phyloP scores from a whole-genome alignment of 148 eudicot genomes.

The Chenopodium album region DNA sequence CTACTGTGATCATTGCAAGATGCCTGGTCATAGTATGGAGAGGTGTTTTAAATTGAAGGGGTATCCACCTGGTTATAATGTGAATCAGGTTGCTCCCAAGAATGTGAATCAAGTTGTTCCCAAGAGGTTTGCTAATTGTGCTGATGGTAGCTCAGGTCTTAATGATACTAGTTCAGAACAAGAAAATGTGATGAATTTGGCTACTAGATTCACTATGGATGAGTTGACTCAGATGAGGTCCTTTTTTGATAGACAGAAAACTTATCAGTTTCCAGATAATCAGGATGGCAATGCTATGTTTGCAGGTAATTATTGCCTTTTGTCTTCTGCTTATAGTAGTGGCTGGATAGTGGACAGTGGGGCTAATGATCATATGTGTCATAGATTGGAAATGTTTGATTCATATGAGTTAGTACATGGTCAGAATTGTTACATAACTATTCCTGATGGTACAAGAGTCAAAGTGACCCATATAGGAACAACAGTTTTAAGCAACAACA shows the following conservation, averaged over 20 bases:
- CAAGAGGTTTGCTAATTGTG: neutral
- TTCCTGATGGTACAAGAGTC: neutral
- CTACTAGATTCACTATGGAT: neutral
- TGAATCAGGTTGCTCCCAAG: no score
- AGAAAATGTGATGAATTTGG: fast-evolving
- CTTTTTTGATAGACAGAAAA: no score
- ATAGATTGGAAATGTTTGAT: neutral
- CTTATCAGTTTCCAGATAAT: no score
- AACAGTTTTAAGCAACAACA: no score
- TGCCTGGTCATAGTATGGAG: no score
- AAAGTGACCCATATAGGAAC: neutral
- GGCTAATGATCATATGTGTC: neutral
- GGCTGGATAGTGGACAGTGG: neutral
- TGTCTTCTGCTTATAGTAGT: neutral
- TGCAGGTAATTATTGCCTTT: neutral
- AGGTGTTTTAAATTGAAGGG: no score
- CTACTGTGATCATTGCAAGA: no score
- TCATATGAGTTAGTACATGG: neutral
- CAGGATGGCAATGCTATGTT: neutral
- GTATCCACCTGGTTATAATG: no score
- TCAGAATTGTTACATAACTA: neutral
- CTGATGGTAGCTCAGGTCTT: neutral
- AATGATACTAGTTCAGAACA: neutral
- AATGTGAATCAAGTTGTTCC: no score
- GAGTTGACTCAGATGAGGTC: no score